These are phyloP conservation scores for Thalia dealbata DNA, from an alignment of 176 grass and related monocot species.

Conservation along the genomic window DNA sequence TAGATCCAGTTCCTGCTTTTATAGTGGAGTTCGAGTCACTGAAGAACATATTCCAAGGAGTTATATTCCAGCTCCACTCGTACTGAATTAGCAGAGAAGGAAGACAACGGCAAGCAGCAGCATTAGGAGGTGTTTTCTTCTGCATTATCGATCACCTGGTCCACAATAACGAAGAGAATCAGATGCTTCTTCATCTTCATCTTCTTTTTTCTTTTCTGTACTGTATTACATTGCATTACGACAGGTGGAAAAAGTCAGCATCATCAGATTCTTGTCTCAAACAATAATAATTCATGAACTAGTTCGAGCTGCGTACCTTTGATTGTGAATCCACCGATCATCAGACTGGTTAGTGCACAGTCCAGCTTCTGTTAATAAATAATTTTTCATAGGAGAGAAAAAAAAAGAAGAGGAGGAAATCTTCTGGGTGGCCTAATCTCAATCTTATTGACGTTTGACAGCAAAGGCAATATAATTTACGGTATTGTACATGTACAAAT, in stretches of 20 bases:
- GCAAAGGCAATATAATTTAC: not conserved
- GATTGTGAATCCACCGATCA: no score
- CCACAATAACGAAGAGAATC: not conserved
- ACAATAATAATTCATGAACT: conserved; percentile 1
- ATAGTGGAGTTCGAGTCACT: not conserved
- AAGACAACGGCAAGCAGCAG: no score
- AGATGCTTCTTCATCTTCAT: not conserved
- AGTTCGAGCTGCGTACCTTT: not conserved
- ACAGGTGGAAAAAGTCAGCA: not conserved
- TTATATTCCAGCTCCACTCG: not conserved
- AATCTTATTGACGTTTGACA: no score
- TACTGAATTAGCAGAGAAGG: not conserved
- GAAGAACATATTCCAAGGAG: conserved; percentile 2
- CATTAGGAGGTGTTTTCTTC: not conserved
- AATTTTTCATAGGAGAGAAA: no score
- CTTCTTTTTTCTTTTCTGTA: not conserved
- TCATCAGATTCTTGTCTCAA: conserved; percentile 3
- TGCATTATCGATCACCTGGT: not conserved
- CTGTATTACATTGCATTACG: not conserved
- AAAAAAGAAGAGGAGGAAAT: no score
- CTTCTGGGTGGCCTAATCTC: not conserved
- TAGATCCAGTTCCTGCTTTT: not conserved
- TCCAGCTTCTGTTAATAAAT: no score
- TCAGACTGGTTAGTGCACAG: no score
- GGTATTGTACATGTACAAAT: not conserved